Percentiles rank a stretch among this genome's conserved stretches.
Evolutionary conservation across 2,329 filamentous ascomycete genomes (phyloP).

Genomic region (Capronia epimyces): DNA sequence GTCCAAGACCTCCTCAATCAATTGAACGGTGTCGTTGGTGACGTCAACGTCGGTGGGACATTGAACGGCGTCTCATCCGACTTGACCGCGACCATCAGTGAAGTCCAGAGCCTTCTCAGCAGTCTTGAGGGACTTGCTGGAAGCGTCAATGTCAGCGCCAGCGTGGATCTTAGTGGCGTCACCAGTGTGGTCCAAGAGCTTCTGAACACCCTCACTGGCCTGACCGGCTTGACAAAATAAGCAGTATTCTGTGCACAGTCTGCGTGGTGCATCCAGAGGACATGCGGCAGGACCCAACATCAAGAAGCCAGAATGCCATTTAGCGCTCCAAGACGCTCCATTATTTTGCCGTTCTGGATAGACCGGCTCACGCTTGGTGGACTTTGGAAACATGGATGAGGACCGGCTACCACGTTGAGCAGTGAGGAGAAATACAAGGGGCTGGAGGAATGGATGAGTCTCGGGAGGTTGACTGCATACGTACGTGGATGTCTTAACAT

Average conservation of each 20-base stretch:
- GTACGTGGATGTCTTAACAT: no score
- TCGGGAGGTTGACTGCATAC: no score
- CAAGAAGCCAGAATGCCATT: no score
- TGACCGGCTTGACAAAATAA: slow-evolving; percentile 1
- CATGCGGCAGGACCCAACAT: no score
- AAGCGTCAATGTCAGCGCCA: not conserved
- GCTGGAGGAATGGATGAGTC: no score
- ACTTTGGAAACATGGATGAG: no score
- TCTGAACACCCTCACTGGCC: slow-evolving; percentile 3
- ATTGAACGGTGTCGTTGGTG: slow-evolving; percentile 5
- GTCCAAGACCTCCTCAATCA: slow-evolving; percentile 5
- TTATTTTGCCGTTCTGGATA: no score
- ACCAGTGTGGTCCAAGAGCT: slow-evolving; percentile 5
- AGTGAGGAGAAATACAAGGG: no score
- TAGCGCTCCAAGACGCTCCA: no score
- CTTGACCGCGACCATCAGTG: slow-evolving; percentile 4
- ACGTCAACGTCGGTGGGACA: slow-evolving; percentile 1
- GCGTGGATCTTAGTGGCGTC: slow-evolving; percentile 3
- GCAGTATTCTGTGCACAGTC: not conserved
- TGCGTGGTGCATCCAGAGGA: not conserved
- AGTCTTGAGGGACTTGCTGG: slow-evolving; percentile 3
- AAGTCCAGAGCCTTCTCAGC: slow-evolving; percentile 7
- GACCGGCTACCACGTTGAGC: no score
- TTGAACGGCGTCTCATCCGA: not conserved
- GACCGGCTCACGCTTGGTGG: no score